A percentile compares a stretch with the other conserved stretches of the same genome.
Conservation (phyloP, 257 asterid genomes). For the Przewalskia tangutica region DNA sequence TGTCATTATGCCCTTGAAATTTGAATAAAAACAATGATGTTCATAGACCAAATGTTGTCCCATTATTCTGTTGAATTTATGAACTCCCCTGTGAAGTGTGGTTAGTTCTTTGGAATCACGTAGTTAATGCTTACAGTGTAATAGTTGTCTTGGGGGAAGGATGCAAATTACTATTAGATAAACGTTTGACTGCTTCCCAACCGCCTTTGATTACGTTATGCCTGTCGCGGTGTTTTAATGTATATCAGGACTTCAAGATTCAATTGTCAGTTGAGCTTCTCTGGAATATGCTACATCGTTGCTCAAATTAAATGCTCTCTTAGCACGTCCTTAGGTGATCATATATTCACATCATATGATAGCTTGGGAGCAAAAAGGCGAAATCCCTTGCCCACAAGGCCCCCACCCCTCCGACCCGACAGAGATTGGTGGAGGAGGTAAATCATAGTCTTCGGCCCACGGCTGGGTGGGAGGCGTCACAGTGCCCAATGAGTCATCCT, state of each 20-base stretch:
- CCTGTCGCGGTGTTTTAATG: not conserved
- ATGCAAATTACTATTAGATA: not conserved
- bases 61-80: not conserved
- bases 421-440: too few species aligned
- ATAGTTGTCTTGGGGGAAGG: not conserved
- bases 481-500: too few species aligned
- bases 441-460: too few species aligned
- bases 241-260: not conserved
- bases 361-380: too few species aligned
- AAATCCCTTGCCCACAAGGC: too few species aligned
- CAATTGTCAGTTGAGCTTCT: not conserved
- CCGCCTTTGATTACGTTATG: not conserved
- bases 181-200: not conserved
- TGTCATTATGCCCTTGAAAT: not conserved
- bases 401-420: too few species aligned
- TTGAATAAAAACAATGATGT: conserved; percentile 3
- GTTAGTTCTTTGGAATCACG: not conserved
- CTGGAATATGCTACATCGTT: not conserved
- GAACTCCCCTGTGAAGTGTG: not conserved
- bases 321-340: not conserved
- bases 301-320: not conserved
- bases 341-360: not conserved
- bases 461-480: too few species aligned
- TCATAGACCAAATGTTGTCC: not conserved
- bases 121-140: not conserved